Conservation (phyloP, 306 rosid genomes). For the Cicer pinnatifidum region DNA sequence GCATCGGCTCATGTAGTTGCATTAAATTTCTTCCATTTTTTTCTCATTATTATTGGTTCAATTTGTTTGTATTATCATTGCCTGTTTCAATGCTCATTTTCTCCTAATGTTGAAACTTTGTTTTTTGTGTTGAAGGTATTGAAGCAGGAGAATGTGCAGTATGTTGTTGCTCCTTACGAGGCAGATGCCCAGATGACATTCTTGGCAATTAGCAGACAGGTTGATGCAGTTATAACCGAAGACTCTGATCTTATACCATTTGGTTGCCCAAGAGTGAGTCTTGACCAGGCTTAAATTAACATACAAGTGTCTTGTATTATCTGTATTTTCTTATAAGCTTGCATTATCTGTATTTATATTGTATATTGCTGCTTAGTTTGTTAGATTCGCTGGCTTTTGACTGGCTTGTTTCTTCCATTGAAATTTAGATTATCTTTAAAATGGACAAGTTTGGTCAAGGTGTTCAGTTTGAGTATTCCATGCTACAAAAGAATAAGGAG, state of each 20-base stretch:
- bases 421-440: conserved; percentile 83
- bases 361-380: conserved; percentile 13
- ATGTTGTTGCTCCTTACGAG: conserved; percentile 95
- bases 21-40: too few relatives aligned
- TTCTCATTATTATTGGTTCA: too few relatives aligned
- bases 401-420: conserved; percentile 42
- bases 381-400: conserved; percentile 20
- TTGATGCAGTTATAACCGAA: conserved; percentile 90
- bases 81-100: too few relatives aligned
- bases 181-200: conserved; percentile 98
- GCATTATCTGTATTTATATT: conserved; percentile 13
- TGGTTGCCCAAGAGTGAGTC: conserved; percentile 90
- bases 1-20: too few relatives aligned
- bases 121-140: conserved; percentile 60
- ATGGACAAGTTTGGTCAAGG: conserved; percentile 98
- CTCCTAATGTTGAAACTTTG: conserved; percentile 17
- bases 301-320: conserved; percentile 30
- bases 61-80: too few relatives aligned
- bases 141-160: conserved; percentile 73
- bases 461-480: conserved; percentile 72
- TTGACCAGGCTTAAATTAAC: conserved; percentile 29
- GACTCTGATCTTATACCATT: conserved; percentile 97
- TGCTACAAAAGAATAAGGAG: conserved; percentile 79
- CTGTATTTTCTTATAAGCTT: not conserved
- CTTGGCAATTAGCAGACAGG: conserved; percentile 76